phyloP scores from a whole-genome alignment of 2,329 filamentous ascomycete species.

The Botrytis cinerea region DNA sequence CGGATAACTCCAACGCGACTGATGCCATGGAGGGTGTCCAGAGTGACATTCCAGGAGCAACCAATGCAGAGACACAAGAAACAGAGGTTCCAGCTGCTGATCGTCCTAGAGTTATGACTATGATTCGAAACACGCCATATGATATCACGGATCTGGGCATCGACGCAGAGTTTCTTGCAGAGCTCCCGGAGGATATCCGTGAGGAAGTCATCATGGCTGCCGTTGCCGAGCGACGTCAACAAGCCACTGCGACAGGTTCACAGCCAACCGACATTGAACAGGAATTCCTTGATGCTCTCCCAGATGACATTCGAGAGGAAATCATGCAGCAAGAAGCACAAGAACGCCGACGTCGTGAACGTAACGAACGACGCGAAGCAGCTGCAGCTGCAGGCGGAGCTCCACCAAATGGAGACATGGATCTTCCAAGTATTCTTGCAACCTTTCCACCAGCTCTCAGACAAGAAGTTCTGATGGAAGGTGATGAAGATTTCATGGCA shows the following conservation, averaged over 20 bases:
- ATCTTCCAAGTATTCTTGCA: constrained; percentile 86
- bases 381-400: constrained; percentile 52
- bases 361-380: constrained; percentile 75
- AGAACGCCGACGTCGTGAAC: constrained; percentile 84
- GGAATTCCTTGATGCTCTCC: constrained; percentile 91
- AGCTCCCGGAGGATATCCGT: constrained; percentile 94
- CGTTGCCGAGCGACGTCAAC: constrained; percentile 76
- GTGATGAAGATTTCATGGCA: constrained; percentile 83
- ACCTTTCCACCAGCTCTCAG: constrained; percentile 84
- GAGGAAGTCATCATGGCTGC: constrained; percentile 96
- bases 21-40: constrained; percentile 76
- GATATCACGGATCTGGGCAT: constrained; percentile 96
- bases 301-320: constrained; percentile 85
- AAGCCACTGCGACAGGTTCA: constrained; percentile 70
- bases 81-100: constrained; percentile 49
- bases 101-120: constrained; percentile 72
- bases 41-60: constrained; percentile 43
- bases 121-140: constrained; percentile 80
- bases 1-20: constrained; percentile 29
- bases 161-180: constrained; percentile 90
- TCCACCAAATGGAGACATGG: constrained; percentile 69
- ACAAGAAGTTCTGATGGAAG: constrained; percentile 85
- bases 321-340: constrained; percentile 87
- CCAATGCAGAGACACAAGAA: neutral
- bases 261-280: constrained; percentile 83